Evolutionary conservation across 805 yeast genomes (phyloP).

Genomic region (Metschnikowia reukaufii): DNA sequence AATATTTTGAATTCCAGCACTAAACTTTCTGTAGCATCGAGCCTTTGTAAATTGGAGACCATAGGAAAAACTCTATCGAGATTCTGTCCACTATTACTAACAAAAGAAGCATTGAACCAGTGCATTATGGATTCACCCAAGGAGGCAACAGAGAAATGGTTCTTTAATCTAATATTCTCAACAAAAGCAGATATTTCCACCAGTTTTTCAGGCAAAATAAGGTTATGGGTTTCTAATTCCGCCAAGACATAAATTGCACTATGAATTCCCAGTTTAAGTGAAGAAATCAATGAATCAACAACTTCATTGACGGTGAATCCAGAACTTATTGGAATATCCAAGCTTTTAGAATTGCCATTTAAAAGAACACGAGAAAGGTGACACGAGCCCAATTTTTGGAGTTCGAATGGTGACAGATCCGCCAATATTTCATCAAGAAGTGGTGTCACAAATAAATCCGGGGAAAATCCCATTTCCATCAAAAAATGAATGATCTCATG

Average conservation of each 20-base stretch:
- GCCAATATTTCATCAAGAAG: conserved; percentile 33
- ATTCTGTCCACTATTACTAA: background rate
- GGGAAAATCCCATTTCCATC: conserved; percentile 26
- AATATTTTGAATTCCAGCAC: conserved; percentile 17
- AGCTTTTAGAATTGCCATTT: background rate
- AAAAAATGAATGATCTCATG: conserved; percentile 20
- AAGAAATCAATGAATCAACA: background rate
- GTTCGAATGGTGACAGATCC: conserved; percentile 36
- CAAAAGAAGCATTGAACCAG: conserved; percentile 7
- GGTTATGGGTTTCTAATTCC: background rate
- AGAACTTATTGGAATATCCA: background rate
- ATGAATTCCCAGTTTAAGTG: background rate
- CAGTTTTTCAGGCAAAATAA: background rate
- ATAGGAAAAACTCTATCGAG: background rate
- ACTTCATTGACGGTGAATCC: background rate
- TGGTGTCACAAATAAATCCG: conserved; percentile 28
- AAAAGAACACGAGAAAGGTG: conserved; percentile 26
- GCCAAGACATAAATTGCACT: conserved; percentile 14
- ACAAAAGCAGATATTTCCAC: background rate
- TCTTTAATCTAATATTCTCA: background rate
- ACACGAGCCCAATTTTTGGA: conserved; percentile 42
- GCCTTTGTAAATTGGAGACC: conserved; percentile 7
- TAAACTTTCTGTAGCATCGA: conserved; percentile 8
- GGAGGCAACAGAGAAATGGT: background rate
- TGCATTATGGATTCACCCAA: conserved; percentile 15